phyloP scores from a whole-genome alignment of 305 asterid species.

The Solanum hybrid region DNA sequence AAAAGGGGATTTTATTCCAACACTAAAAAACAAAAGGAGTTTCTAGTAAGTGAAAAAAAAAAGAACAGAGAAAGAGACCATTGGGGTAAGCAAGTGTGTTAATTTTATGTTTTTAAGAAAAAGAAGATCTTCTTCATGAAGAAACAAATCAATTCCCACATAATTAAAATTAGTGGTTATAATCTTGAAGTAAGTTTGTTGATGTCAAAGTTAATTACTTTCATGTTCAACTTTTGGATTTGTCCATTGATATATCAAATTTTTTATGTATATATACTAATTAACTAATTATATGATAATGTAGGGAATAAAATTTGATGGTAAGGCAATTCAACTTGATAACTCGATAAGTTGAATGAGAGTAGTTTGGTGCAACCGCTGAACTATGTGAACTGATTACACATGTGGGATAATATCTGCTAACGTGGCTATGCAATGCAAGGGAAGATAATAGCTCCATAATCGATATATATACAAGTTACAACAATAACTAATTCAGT shows the following conservation, averaged over 20 bases:
- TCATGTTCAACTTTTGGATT: constrained; percentile 4
- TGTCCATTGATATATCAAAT: neutral
- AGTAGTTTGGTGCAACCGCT: neutral
- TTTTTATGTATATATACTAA: neutral
- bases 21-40: constrained; percentile 2
- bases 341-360: neutral
- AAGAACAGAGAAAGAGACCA: neutral
- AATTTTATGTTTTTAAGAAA: constrained; percentile 13
- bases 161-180: neutral
- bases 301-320: neutral
- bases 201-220: constrained; percentile 17
- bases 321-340: neutral
- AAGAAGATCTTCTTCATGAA: constrained; percentile 15
- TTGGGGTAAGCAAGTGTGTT: neutral
- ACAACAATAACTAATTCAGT: no score
- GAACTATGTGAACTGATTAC: neutral
- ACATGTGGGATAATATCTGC: neutral
- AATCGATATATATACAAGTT: no score
- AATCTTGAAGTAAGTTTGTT: constrained; percentile 12
- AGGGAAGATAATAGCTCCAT: neutral
- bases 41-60: neutral
- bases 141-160: constrained; percentile 11
- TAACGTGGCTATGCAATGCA: neutral
- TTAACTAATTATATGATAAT: neutral
- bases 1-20: neutral